Evolutionary conservation across 306 rosid species (phyloP).

Genomic region (Rubus parviflorus): DNA sequence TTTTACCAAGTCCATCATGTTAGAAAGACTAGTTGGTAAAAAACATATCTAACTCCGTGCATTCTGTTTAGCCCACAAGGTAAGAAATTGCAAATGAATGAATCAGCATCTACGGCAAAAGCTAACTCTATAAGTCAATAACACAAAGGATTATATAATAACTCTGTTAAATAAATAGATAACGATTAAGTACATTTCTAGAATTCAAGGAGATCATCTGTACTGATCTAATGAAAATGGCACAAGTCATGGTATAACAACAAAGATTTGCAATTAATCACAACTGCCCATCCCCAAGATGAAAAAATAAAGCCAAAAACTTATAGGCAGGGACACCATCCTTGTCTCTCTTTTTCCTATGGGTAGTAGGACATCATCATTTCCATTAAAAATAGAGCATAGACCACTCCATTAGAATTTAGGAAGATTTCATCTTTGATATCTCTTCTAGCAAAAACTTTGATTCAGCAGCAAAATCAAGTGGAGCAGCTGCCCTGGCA

Average conservation of each 20-base stretch:
- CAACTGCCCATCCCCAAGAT: not conserved
- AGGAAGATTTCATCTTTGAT: conserved; percentile 56
- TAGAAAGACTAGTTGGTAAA: not conserved
- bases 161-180: not conserved
- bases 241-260: conserved; percentile 20
- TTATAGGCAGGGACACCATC: not conserved
- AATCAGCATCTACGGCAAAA: not conserved
- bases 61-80: not conserved
- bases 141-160: not conserved
- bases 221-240: conserved; percentile 8
- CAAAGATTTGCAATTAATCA: not conserved
- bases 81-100: not conserved
- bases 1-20: not conserved
- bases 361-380: not conserved
- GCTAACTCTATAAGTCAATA: not conserved
- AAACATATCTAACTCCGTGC: too few relatives aligned
- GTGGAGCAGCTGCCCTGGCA: conserved; percentile 64
- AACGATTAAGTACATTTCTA: not conserved
- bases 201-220: conserved; percentile 1
- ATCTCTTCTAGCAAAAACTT: conserved; percentile 69
- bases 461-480: conserved; percentile 84
- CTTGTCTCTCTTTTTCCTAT: not conserved
- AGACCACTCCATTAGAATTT: conserved; percentile 19
- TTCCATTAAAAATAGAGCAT: conserved; percentile 11
- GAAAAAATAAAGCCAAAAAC: conserved; percentile 2